Evolutionary conservation across 768 basidiomycete genomes (phyloP), one percentile per base, ranked within the genome.

Genomic region (Neoboletus brunneissimus): DNA sequence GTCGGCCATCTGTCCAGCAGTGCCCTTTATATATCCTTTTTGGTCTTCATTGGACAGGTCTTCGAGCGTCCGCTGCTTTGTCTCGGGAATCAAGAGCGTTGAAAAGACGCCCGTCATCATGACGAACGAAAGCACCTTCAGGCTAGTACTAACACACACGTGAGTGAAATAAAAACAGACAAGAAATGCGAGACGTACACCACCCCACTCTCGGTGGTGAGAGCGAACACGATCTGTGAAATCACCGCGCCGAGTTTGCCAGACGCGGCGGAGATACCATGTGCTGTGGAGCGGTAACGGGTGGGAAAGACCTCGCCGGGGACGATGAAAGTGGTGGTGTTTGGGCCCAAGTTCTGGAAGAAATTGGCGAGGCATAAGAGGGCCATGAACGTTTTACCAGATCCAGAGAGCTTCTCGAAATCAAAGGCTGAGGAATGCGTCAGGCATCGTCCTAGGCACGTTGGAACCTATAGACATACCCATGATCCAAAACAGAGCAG

Each of bases 341-440:
- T 89, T 13, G 86, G 87, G 0, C 87, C 89, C 59, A 89, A 91
- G 72, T 92, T 91, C 75, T 88, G 86, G 85, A 91, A 89, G 75
- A 90, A 90, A 69, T 88, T 86, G 64, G 89, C 80, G 16, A 92
- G 73, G 69, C 88, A 88, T 75, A 91, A 91, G 23, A 89, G 78
- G 71, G 85, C 85, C 49, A 89, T 82, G 68, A 92, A 89, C 5
- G 78, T 25, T 25, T 25, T 25, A 25, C 25, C 86, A 7, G 67
- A 5, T 3, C 18, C 10, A 7, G 4, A 22, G 62, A 84, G 75
- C 63, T 75, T 76, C 61, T 83, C 75, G 61, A 79, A 88, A 12
- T 71, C 86, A 68, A 89, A 89, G 57, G 86, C 86, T 85, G 49
- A 46, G 44, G 23, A 25, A 18, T 62, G 45, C 18, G 45, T 56